A percentile compares a stretch with the other conserved stretches of the same genome.
Conservation (phyloP, 345 rosid species). For the Limnanthes douglasii region DNA sequence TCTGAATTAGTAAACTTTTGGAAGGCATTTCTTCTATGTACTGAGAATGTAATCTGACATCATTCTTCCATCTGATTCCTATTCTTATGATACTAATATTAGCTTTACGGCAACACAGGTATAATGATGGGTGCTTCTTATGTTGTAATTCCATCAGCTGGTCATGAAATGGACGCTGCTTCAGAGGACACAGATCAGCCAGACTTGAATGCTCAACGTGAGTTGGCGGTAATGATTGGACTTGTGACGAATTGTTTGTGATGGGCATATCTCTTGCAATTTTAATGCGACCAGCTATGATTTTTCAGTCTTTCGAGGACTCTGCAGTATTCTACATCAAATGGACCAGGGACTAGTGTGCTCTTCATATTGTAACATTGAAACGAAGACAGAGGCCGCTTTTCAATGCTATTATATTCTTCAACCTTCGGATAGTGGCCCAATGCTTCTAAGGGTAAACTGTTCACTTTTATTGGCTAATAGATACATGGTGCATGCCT, state of each 20-base stretch:
- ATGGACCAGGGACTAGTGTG: slow-evolving; percentile 77
- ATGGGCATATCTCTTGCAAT: background rate
- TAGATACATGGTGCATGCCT: too few species aligned
- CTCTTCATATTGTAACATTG: slow-evolving; percentile 49
- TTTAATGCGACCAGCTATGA: slow-evolving; percentile 9
- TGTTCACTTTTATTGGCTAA: slow-evolving; percentile 4
- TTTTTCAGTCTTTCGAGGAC: slow-evolving; percentile 64
- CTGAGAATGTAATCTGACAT: too few species aligned
- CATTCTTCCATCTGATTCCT: too few species aligned
- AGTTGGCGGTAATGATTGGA: too few species aligned
- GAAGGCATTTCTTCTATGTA: too few species aligned
- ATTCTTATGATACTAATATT: slow-evolving; percentile 1
- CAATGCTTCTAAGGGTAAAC: slow-evolving; percentile 83
- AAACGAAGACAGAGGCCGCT: slow-evolving; percentile 34
- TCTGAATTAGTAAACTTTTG: too few species aligned
- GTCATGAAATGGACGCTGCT: slow-evolving; percentile 38
- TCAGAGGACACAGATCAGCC: slow-evolving; percentile 45
- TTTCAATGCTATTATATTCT: slow-evolving; percentile 70
- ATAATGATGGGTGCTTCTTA: slow-evolving; percentile 48
- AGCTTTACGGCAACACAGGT: slow-evolving; percentile 23
- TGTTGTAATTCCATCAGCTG: slow-evolving; percentile 53
- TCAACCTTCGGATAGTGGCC: slow-evolving; percentile 78
- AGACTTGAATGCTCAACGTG: slow-evolving; percentile 60
- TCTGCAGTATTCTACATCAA: slow-evolving; percentile 49
- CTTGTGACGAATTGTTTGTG: too few species aligned